These are phyloP conservation scores for Rugosomyces carneus DNA, from an alignment of 1,284 basidiomycete species.

Conservation along the genomic window DNA sequence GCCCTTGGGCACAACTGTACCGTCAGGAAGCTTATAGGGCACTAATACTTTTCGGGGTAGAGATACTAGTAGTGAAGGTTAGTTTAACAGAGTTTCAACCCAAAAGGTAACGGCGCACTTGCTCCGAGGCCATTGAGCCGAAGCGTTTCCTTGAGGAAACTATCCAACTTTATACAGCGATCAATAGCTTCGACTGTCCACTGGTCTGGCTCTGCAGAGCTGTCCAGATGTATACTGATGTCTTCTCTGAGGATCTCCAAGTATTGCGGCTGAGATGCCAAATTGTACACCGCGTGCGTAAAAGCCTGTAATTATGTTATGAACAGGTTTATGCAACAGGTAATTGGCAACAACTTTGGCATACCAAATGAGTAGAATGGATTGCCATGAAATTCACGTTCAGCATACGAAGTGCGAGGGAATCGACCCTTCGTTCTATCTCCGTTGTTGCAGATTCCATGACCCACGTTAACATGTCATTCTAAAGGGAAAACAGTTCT, in stretches of 20 bases:
- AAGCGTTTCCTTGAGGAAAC: conserved; percentile 36
- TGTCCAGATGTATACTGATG: conserved; percentile 19
- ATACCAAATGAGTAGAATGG: conserved; percentile 10
- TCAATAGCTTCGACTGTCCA: conserved; percentile 34
- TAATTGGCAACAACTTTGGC: background rate
- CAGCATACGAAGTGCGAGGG: conserved; percentile 33
- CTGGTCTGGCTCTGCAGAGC: conserved; percentile 16
- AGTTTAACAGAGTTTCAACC: background rate
- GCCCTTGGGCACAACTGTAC: conserved; percentile 9
- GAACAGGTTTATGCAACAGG: too few species aligned
- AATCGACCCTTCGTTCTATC: conserved; percentile 23
- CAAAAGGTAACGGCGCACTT: conserved; percentile 6
- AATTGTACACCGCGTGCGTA: conserved; percentile 30
- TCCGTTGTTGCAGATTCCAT: conserved; percentile 31
- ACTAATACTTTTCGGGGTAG: conserved; percentile 12
- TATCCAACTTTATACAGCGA: conserved; percentile 32
- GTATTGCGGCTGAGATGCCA: conserved; percentile 32
- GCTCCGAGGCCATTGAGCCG: conserved; percentile 28
- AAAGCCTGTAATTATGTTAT: conserved; percentile 23
- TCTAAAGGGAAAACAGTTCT: conserved; percentile 13
- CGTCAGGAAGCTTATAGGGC: conserved; percentile 10
- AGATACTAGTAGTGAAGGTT: background rate
- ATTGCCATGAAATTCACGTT: conserved; percentile 32
- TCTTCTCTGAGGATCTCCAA: conserved; percentile 33
- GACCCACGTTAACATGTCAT: conserved; percentile 41